Conservation (phyloP, 2,329 filamentous ascomycete genomes). For the Hypoxylon sp. region DNA sequence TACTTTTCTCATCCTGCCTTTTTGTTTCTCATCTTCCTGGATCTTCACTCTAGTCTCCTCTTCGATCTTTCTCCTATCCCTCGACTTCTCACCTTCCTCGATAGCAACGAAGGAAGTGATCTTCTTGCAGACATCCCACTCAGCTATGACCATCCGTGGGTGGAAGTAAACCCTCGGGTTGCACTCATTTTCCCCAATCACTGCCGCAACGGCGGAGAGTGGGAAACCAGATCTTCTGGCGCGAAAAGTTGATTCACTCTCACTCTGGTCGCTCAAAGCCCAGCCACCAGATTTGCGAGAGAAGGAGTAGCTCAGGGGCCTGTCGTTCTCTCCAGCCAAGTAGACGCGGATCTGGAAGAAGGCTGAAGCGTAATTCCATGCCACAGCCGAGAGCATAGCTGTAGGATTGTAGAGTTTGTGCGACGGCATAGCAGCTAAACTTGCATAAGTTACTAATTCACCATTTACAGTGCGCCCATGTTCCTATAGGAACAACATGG, state of each 20-base stretch:
- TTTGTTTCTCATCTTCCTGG: background rate
- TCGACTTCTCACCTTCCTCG: background rate
- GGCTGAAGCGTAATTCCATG: conserved; percentile 32
- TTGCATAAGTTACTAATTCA: background rate
- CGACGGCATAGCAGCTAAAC: conserved; percentile 3
- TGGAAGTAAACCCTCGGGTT: conserved; percentile 30
- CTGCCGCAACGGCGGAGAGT: conserved; percentile 28
- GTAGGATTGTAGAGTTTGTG: conserved; percentile 15
- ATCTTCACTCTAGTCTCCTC: conserved; percentile 1
- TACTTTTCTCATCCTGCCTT: background rate
- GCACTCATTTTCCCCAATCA: conserved; percentile 20
- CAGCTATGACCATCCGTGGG: conserved; percentile 23
- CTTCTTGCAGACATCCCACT: conserved; percentile 30
- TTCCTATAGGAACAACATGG: too few species aligned
- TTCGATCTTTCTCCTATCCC: conserved; percentile 7
- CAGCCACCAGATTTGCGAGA: conserved; percentile 23
- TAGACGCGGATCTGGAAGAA: conserved; percentile 41
- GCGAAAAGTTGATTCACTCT: background rate
- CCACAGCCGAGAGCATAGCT: conserved; percentile 34
- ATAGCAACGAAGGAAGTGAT: background rate
- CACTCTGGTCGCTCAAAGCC: background rate
- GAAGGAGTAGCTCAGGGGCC: conserved; percentile 13
- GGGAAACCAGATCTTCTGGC: background rate
- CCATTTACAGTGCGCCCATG: background rate
- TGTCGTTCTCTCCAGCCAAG: conserved; percentile 22